These are phyloP conservation scores for Takashimella koratensis DNA, from an alignment of 1,284 basidiomycete genomes.

Conservation along the genomic window DNA sequence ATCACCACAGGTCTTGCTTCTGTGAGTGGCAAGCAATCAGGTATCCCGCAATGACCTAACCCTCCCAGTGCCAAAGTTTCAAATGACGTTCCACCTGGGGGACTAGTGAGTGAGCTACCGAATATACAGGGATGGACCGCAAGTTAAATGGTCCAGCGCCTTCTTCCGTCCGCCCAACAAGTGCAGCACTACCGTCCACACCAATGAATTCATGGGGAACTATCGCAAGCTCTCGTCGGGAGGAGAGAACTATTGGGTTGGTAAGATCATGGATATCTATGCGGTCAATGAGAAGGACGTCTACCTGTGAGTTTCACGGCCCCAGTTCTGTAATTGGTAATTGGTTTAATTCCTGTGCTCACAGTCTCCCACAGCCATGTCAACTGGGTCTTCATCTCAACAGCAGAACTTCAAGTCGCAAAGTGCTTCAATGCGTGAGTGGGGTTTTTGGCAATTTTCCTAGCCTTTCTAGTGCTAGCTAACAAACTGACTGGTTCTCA, in stretches of 20 bases:
- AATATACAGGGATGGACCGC: too few species aligned
- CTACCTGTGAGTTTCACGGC: not conserved
- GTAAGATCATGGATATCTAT: not conserved
- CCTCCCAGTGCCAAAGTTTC: not conserved
- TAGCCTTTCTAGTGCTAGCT: not conserved
- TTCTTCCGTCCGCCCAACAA: not conserved
- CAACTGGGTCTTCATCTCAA: not conserved
- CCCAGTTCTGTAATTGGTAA: too few species aligned
- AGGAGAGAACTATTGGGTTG: not conserved
- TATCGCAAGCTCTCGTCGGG: not conserved
- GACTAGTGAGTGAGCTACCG: not conserved
- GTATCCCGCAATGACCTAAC: too few species aligned
- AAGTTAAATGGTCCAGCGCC: too few species aligned
- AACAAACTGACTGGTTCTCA: not conserved
- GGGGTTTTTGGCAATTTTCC: too few species aligned
- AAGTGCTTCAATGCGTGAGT: not conserved
- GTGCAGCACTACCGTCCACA: not conserved
- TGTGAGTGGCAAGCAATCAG: too few species aligned
- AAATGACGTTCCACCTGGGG: not conserved
- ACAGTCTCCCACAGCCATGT: not conserved
- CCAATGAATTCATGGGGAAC: not conserved
- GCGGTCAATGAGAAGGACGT: not conserved
- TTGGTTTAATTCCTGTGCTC: not conserved
- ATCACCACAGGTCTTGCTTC: too few species aligned
- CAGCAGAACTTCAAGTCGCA: not conserved